Percentiles rank a stretch among this genome's conserved stretches.
These are phyloP conservation scores for Trypanosoma grayi DNA, from an alignment of 208 protist genomes.

Conservation along the genomic window DNA sequence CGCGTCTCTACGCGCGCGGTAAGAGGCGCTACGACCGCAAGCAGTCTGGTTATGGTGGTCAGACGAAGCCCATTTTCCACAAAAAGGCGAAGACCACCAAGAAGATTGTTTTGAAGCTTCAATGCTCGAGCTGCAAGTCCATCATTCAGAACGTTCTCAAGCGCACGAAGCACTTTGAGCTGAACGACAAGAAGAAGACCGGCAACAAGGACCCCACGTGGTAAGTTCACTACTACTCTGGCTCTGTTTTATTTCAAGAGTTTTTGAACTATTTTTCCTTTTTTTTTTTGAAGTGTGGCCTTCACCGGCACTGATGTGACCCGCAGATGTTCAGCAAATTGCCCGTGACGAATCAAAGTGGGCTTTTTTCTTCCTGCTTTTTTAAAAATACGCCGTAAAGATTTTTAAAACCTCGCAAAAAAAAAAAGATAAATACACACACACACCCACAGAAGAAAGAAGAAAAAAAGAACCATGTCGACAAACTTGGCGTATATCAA, in stretches of 20 bases:
- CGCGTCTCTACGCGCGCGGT: constrained; percentile 97
- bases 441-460: constrained; percentile 8
- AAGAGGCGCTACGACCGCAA: constrained; percentile 99
- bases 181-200: constrained; percentile 95
- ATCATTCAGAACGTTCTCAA: constrained; percentile 95
- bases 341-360: no score
- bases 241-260: constrained; percentile 15
- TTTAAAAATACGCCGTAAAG: no score
- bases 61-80: constrained; percentile 99
- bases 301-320: background rate
- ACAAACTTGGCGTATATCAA: constrained; percentile 90
- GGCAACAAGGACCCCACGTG: constrained; percentile 91
- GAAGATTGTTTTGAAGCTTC: constrained; percentile 99
- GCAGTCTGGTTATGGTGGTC: constrained; percentile 99
- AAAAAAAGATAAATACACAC: constrained; percentile 2
- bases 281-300: constrained; percentile 2
- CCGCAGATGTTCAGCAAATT: no score
- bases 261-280: constrained; percentile 13
- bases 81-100: constrained; percentile 99
- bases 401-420: no score
- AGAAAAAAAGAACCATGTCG: constrained; percentile 33
- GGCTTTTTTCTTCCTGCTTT: constrained; percentile 14
- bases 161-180: constrained; percentile 99
- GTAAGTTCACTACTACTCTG: constrained; percentile 36
- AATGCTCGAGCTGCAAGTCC: constrained; percentile 97